Conservation (phyloP, 2,329 filamentous ascomycete species). For the Colletotrichum neosansevieriae region DNA sequence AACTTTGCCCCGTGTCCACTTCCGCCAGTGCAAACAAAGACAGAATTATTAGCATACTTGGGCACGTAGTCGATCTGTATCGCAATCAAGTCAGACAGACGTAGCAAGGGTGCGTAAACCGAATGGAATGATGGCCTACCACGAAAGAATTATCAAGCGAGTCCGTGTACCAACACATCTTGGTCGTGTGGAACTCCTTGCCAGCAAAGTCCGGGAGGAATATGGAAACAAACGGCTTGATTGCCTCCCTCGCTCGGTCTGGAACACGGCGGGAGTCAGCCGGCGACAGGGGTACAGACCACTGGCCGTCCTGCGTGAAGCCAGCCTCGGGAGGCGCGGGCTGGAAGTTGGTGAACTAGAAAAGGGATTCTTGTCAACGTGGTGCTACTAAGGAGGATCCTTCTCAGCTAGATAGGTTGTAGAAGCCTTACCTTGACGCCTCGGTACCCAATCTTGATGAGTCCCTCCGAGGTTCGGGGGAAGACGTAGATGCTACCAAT, state of each 20-base stretch:
- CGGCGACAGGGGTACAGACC: constrained; percentile 48
- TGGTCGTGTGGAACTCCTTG: constrained; percentile 52
- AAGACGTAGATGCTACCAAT: constrained; percentile 47
- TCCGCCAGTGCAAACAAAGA: constrained; percentile 51
- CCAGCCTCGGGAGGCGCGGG: constrained; percentile 45
- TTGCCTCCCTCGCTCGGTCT: constrained; percentile 43
- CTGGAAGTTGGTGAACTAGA: constrained; percentile 47
- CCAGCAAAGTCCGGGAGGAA: constrained; percentile 56
- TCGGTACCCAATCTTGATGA: constrained; percentile 47
- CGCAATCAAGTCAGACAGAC: not conserved
- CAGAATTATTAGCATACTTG: constrained; percentile 44
- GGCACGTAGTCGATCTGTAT: constrained; percentile 50
- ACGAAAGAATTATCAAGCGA: constrained; percentile 66
- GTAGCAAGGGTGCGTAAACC: too few relatives aligned
- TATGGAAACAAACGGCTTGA: constrained; percentile 50
- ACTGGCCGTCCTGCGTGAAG: constrained; percentile 48
- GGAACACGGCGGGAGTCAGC: constrained; percentile 42
- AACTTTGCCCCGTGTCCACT: constrained; percentile 53
- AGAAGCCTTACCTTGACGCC: constrained; percentile 52
- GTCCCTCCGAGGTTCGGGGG: constrained; percentile 43
- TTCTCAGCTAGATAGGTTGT: not conserved
- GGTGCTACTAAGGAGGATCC: not conserved
- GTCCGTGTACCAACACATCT: constrained; percentile 72
- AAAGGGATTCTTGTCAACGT: not conserved
- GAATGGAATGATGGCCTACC: constrained; percentile 22